Conservation (phyloP, 106 monocot species). For the Platanthera guangdongensis region DNA sequence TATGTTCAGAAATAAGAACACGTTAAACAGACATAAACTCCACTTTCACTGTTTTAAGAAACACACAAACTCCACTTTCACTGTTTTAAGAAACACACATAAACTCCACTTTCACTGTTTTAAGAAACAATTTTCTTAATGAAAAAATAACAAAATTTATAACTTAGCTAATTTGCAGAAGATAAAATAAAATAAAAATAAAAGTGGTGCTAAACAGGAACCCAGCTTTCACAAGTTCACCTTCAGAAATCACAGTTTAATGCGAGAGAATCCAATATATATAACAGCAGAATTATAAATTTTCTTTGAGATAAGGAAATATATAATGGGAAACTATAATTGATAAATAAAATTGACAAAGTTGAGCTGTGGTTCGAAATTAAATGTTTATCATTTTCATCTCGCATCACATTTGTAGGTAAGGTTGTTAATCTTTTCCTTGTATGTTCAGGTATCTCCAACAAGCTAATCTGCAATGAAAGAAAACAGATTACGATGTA, state of each 20-base stretch:
- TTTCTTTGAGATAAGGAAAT: background rate
- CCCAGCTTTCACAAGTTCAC: background rate
- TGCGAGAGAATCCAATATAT: background rate
- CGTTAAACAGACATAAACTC: too few relatives aligned
- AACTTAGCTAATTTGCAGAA: too few relatives aligned
- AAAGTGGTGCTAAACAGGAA: too few relatives aligned
- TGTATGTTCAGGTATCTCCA: constrained; percentile 76
- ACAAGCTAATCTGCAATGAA: constrained; percentile 79
- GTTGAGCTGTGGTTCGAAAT: background rate
- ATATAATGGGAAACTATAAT: background rate
- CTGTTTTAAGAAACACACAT: too few relatives aligned
- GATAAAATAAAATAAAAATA: too few relatives aligned
- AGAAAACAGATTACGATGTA: background rate
- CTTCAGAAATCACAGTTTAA: background rate
- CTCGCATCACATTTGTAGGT: constrained; percentile 77
- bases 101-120: too few relatives aligned
- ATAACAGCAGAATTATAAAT: background rate
- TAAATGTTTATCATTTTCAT: constrained; percentile 53
- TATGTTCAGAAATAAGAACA: too few relatives aligned
- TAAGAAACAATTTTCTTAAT: too few relatives aligned
- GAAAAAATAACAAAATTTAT: too few relatives aligned
- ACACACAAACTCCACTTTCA: too few relatives aligned
- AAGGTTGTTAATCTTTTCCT: constrained; percentile 56
- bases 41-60: too few relatives aligned
- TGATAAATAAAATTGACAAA: background rate